These are phyloP conservation scores for Pogostemon cablin DNA, from an alignment of 257 asterid species.

Conservation along the genomic window DNA sequence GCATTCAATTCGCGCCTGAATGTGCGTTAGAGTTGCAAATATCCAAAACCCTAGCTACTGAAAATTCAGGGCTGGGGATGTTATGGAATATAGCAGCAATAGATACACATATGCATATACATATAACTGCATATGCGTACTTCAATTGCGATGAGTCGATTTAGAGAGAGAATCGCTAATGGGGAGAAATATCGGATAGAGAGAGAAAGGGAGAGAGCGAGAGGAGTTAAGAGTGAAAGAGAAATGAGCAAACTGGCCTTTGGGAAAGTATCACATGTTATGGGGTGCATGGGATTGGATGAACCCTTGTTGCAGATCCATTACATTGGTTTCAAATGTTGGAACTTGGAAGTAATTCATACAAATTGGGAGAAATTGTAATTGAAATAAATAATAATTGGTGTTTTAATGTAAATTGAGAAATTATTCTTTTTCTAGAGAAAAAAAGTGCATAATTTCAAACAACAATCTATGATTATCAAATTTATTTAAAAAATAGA, in stretches of 20 bases:
- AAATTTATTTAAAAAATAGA: too few species aligned
- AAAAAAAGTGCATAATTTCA: too few species aligned
- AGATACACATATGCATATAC: slow-evolving; percentile 26
- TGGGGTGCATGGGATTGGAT: slow-evolving; percentile 18
- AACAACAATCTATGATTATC: too few species aligned
- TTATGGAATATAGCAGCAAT: slow-evolving; percentile 18
- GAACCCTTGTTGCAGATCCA: neutral
- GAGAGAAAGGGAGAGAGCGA: slow-evolving; percentile 39
- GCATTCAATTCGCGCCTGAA: slow-evolving; percentile 34
- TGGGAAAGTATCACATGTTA: slow-evolving; percentile 10
- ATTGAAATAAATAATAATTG: too few species aligned
- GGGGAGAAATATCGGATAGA: slow-evolving; percentile 40
- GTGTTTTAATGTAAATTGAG: too few species aligned
- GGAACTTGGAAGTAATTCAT: too few species aligned
- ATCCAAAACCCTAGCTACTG: slow-evolving; percentile 62
- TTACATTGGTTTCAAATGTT: too few species aligned
- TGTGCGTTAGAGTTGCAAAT: slow-evolving; percentile 23
- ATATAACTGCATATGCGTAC: neutral
- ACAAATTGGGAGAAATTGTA: too few species aligned
- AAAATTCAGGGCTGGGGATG: slow-evolving; percentile 25
- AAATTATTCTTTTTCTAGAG: too few species aligned
- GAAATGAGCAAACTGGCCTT: slow-evolving; percentile 19
- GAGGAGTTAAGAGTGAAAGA: neutral
- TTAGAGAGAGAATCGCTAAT: slow-evolving; percentile 36
- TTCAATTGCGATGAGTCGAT: slow-evolving; percentile 44